Base-by-base conservation (phyloP, 371 early-diverging fungal genomes). In the Umbelopsis sp. region DNA sequence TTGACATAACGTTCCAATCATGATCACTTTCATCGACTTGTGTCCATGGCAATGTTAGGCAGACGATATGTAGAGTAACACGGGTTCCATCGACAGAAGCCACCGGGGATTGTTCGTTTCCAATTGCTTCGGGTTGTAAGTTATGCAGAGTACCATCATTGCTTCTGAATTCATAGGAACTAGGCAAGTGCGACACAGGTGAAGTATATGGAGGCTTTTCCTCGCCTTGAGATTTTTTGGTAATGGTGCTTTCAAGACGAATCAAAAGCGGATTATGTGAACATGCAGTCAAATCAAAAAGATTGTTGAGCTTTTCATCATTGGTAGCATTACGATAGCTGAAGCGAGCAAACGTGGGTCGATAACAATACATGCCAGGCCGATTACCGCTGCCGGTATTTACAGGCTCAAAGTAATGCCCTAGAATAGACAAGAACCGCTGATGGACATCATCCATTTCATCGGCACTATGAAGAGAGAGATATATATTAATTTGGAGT, bases 51-150 rank as follows among this genome's bases (percentile, higher is more conserved):
- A 91, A 76, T 12, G 89, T 89, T 7, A 92, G 66, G 50, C 89
- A 87, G 5, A 89, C 80, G 3, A 92, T 65, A 35, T 87, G 90
- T 0, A 91, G 72, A 14, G 79, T 82, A 1, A 88, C 91, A 0
- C 81, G 77, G 0, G 92, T 91, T 0, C 89, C 92, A 76, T 93
- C 93, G 5, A 80, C 79, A 41, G 92, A 92, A 29, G 80, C 91
- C 0, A 93, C 82, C 4, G 92, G 92, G 10, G 88, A 91, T 6
- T 73, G 72, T 1, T 82, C 74, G 0, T 88, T 84, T 7, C 93
- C 94, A 66, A 93, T 87, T 6, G 67, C 75, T 11, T 75, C 79
- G 4, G 92, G 92, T 8, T 89, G 85, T 64, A 85, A 89, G 69
- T 89, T 82, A 53, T 76, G 74, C 0, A 69, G 62, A 3, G 70